phyloP scores from a whole-genome alignment of 768 basidiomycete species.

The Russula lepida region DNA sequence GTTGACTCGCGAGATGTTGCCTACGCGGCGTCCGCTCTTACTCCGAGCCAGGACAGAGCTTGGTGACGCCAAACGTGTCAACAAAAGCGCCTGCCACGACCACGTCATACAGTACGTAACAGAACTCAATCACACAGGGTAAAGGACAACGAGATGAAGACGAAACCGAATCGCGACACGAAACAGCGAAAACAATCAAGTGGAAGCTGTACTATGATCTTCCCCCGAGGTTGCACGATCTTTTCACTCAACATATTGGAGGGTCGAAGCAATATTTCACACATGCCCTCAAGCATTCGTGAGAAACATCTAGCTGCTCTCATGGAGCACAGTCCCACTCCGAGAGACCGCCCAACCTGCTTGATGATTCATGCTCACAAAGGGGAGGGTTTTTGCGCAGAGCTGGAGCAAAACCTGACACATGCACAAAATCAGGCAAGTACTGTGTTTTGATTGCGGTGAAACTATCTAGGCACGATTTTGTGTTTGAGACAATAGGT shows the following conservation, averaged over 20 bases:
- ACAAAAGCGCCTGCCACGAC: neutral
- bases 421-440: neutral
- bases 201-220: too few species aligned
- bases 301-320: neutral
- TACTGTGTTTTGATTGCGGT: too few species aligned
- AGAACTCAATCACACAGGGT: neutral
- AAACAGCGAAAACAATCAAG: neutral
- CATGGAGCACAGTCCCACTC: neutral
- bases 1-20: neutral
- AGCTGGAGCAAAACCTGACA: neutral
- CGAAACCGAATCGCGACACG: too few species aligned
- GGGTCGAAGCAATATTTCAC: neutral
- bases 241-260: neutral
- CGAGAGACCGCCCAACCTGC: neutral
- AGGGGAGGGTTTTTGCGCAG: neutral
- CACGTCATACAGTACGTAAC: neutral
- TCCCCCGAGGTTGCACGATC: neutral
- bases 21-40: neutral
- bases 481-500: too few species aligned
- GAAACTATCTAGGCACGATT: too few species aligned
- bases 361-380: neutral
- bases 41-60: neutral
- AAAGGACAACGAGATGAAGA: neutral
- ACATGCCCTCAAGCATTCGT: neutral
- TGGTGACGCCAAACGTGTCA: neutral